Conservation (phyloP, 306 rosid species). For the Cucurbita argyrosperma region DNA sequence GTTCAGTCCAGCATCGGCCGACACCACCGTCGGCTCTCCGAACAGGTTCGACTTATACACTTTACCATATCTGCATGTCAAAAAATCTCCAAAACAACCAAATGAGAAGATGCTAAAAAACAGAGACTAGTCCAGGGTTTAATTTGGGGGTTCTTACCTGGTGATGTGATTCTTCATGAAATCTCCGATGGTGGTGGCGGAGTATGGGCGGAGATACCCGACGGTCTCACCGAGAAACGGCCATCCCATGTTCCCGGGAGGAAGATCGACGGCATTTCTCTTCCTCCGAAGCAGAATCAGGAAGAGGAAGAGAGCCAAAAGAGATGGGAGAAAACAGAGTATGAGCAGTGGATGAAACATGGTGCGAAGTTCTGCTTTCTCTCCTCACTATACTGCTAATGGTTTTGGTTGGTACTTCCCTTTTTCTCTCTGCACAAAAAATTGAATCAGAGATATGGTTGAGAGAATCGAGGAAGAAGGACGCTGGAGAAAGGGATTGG, state of each 20-base stretch:
- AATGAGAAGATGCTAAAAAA: not conserved
- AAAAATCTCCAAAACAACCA: not conserved
- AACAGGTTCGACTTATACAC: constrained; percentile 78
- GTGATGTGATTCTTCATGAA: constrained; percentile 78
- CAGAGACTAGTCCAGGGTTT: not conserved
- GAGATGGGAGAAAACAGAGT: constrained; percentile 41
- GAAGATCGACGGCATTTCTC: constrained; percentile 50
- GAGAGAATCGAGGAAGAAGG: not conserved
- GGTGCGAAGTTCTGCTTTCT: not conserved
- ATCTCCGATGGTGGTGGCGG: constrained; percentile 60
- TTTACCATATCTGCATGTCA: constrained; percentile 55
- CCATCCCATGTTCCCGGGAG: constrained; percentile 92
- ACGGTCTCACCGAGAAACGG: constrained; percentile 83
- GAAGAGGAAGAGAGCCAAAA: constrained; percentile 36
- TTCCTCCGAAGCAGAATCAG: constrained; percentile 44
- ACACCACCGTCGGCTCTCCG: constrained; percentile 80
- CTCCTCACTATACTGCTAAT: not conserved
- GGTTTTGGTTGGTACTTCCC: not conserved
- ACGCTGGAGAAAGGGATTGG: not conserved
- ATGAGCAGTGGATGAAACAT: constrained; percentile 47
- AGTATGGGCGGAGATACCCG: constrained; percentile 64
- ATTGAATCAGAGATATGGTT: not conserved
- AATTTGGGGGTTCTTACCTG: constrained; percentile 25
- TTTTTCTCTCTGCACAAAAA: not conserved
- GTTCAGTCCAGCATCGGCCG: constrained; percentile 86